Evolutionary conservation across 179 eudicot species (phyloP), one percentile per base, ranked within the genome.

Genomic region (Heliamphora pulchella): DNA sequence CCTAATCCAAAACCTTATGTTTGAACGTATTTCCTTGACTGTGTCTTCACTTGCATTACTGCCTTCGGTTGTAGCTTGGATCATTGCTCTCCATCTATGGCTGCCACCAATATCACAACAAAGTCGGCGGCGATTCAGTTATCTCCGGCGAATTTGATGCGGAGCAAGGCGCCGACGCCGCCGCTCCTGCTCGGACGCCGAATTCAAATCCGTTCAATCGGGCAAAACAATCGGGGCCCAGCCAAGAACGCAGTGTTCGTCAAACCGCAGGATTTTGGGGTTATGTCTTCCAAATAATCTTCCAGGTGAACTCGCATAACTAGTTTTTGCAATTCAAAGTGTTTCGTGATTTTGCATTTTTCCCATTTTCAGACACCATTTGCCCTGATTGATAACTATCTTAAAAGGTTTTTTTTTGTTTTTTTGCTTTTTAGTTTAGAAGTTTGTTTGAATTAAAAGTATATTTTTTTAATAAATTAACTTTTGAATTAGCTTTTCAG

Each of bases 61-160:
- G 13, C 67, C 18, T 76, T 14, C 6, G 47, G 1, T 81, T 86
- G 81, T 81, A 95, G 98, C 86, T 95, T 78, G 98, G 98, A 65
- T 88, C 94, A 4, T 80, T 93, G 82, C 86, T 92, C 5, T 95
- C 98, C 46, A 86, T 95, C 79, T 83, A 87, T 70, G 98, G 98
- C 7, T 95, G 98, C 46, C 90, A 87, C 79, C 86, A 88, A 22
- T 84, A 91, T 75, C 90, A 88, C 74, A 86, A 88, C 59, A 81
- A 88, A 82, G 79, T 82, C 31, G 84, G 86, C 14, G 88, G 83
- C 43, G 86, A 79, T n/a, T 51, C 86, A 55, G 83, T 74, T 63
- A 86, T 78, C 41, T 81, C 75, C 69, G 86, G 84, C 43, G 83
- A 83, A 4, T 51, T 82, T 18, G 97, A 94, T 83, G 75, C 87